Conservation (phyloP, 768 basidiomycete species). For the Suillus luteus region DNA sequence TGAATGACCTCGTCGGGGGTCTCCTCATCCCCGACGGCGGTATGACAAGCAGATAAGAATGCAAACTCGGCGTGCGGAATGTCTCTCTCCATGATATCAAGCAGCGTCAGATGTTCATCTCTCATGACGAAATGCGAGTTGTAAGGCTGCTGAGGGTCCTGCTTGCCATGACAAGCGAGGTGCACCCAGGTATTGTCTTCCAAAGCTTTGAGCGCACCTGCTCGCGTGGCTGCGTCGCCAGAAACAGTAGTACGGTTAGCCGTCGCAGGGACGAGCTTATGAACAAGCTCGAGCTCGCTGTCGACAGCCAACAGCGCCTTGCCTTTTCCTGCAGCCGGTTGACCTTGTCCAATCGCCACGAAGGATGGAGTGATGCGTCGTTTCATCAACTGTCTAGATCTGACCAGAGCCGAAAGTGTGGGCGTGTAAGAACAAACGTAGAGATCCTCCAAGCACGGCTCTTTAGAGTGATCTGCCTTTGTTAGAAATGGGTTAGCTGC, state of each 20-base stretch:
- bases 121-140: slow-evolving; percentile 24
- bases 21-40: neutral
- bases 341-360: neutral
- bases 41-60: neutral
- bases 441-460: neutral
- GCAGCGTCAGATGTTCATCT: neutral
- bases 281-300: neutral
- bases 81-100: neutral
- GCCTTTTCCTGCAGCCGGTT: neutral
- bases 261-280: neutral
- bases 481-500: neutral
- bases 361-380: neutral
- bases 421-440: neutral
- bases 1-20: neutral
- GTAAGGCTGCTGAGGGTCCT: slow-evolving; percentile 24
- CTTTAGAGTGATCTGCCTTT: neutral
- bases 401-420: neutral
- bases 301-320: neutral
- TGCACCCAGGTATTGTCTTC: slow-evolving; percentile 29
- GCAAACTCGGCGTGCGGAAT: neutral
- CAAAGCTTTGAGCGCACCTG: slow-evolving; percentile 19
- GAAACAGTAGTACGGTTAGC: slow-evolving; percentile 5
- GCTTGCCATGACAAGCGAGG: slow-evolving; percentile 34
- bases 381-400: neutral
- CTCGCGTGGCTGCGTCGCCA: slow-evolving; percentile 17